phyloP scores from a whole-genome alignment of 192 early-diverging fungal species.

The Linnemannia exigua region DNA sequence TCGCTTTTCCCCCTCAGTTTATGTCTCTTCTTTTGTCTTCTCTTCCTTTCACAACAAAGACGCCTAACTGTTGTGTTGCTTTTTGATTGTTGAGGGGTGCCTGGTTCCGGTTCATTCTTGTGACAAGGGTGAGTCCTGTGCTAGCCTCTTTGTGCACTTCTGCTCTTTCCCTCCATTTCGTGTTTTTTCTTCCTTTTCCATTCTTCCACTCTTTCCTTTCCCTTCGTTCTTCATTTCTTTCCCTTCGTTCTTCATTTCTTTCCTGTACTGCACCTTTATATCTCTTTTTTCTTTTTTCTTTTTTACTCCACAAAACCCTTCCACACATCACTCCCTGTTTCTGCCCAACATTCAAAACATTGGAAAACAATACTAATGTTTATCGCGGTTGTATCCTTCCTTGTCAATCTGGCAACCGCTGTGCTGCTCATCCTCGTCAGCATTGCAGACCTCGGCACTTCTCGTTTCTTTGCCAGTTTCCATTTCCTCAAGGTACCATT shows the following conservation, averaged over 20 bases:
- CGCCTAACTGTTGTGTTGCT: too few relatives aligned
- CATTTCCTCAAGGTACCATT: slow-evolving; percentile 36
- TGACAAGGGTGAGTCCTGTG: too few relatives aligned
- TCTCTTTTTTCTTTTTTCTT: background rate
- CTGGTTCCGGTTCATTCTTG: too few relatives aligned
- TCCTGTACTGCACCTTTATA: background rate
- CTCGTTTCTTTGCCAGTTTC: slow-evolving; percentile 33
- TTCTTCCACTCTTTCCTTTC: background rate
- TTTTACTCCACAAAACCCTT: too few relatives aligned
- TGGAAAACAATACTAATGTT: slow-evolving; percentile 24
- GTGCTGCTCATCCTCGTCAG: slow-evolving; percentile 42
- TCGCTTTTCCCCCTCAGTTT: background rate
- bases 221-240: background rate
- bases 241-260: background rate
- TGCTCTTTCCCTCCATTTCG: background rate
- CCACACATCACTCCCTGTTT: background rate
- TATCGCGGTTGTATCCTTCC: slow-evolving; percentile 23
- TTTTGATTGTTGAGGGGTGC: too few relatives aligned
- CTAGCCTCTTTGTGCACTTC: background rate
- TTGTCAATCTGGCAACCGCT: slow-evolving; percentile 30
- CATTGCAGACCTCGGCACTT: slow-evolving; percentile 28
- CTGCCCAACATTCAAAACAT: background rate
- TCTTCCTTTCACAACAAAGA: too few relatives aligned
- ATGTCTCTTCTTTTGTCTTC: too few relatives aligned
- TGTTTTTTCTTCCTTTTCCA: background rate